Base-by-base conservation (phyloP, 2,329 filamentous ascomycete genomes). In the Trichocomaceae sp. region DNA sequence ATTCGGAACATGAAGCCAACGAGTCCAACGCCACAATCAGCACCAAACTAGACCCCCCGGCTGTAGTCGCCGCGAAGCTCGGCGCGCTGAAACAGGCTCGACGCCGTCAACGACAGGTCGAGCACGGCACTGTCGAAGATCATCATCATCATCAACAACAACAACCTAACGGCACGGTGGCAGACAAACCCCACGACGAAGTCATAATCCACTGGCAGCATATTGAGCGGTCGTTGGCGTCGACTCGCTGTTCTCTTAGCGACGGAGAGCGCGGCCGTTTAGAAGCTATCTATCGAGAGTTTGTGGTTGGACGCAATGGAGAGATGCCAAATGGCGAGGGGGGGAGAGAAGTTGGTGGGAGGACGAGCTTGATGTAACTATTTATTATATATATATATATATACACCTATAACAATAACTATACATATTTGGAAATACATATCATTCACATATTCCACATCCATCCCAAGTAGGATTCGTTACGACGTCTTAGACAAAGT, bases 281-380 rank as follows among this genome's bases (percentile, higher is more conserved):
- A 61, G 79, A 83, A 64, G 82, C 82, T 41, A 96, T 99, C 58
- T 99, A 99, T 68, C 78, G 80, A 15, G 93, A 99, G 73, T 99
- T 99, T 76, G 85, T 96, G 0, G 88, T 89, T 3, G 91, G 90
- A 0, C 80, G 93, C 62, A 96, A 91, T 70, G 93, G 93, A 7
- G 91, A 97, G 76, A 90, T 99, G 89, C 89, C 85, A 57, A 92
- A 87, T 71, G 93, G 93, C 1, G 89, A 97, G 72, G 90, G 88
- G 0, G 88, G 87, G 55, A 95, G 85, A 70, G 93, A 97, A 72
- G 84, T 99, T 73, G 93, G 93, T 7, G 93, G 91, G 13, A 79
- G 93, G 67, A 92, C 87, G 63, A 97, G 90, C 73, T 77, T 99
- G 72, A 97, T 97, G 93, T 96, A 63, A 72, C 47, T 42, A 53